These are phyloP conservation scores for Mycena rebaudengoi DNA, from an alignment of 768 basidiomycete genomes.

Conservation along the genomic window DNA sequence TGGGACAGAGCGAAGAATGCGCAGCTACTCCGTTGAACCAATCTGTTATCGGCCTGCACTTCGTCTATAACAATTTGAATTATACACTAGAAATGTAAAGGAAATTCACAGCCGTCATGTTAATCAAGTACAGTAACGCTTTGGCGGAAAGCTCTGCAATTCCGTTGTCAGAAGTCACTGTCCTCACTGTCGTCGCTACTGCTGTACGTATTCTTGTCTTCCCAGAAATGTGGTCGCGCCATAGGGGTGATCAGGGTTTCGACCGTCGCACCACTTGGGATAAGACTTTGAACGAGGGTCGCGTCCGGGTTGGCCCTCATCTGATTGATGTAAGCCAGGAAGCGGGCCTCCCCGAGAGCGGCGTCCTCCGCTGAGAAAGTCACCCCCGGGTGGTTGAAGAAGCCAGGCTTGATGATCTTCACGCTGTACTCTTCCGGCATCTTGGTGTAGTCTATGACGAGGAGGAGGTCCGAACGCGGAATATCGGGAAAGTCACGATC, in stretches of 20 bases:
- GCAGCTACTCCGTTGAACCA: too few relatives aligned
- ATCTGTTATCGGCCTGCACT: too few relatives aligned
- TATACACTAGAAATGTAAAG: too few relatives aligned
- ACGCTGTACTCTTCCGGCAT: constrained; percentile 38
- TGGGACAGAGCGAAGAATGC: too few relatives aligned
- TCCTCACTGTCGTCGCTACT: too few relatives aligned
- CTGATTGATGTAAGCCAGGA: constrained; percentile 42
- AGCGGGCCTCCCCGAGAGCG: constrained; percentile 32
- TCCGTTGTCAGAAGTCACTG: too few relatives aligned
- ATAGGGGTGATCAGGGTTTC: constrained; percentile 41
- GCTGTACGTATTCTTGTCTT: constrained; percentile 12
- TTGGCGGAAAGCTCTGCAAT: too few relatives aligned
- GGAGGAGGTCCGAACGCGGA: constrained; percentile 33
- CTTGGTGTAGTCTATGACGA: constrained; percentile 43
- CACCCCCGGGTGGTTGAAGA: constrained; percentile 17
- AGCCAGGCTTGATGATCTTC: constrained; percentile 13
- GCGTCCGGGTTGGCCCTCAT: constrained; percentile 38
- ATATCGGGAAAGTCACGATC: constrained; percentile 33
- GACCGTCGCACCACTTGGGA: constrained; percentile 38
- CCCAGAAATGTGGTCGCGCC: constrained; percentile 38
- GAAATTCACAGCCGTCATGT: too few relatives aligned
- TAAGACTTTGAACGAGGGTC: constrained; percentile 40
- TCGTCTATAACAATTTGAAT: too few relatives aligned
- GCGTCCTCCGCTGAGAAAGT: constrained; percentile 24
- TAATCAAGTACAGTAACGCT: too few relatives aligned